Evolutionary conservation across 1,139 yeast species (phyloP).

Genomic region (Diutina sp.): DNA sequence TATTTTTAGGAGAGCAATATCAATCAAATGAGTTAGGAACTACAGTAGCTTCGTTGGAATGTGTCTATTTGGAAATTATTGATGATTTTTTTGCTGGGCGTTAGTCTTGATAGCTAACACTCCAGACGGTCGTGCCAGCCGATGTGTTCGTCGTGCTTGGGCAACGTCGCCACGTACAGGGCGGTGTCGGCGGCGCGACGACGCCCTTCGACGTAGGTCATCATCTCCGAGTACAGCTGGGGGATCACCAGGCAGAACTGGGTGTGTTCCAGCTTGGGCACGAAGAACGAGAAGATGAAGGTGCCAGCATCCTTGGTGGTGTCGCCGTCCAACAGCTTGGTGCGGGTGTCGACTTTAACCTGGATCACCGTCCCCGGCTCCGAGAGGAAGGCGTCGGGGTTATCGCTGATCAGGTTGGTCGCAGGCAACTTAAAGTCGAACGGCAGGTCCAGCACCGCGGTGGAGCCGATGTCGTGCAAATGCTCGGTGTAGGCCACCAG

Average conservation of each 20-base stretch:
- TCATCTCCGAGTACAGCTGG: constrained; percentile 83
- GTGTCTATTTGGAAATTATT: neutral
- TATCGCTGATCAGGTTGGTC: constrained; percentile 39
- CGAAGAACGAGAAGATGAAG: constrained; percentile 80
- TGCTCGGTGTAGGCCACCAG: constrained; percentile 77
- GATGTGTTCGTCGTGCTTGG: neutral
- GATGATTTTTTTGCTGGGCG: neutral
- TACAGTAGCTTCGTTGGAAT: too few species aligned
- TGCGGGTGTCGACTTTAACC: constrained; percentile 76
- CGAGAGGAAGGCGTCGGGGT: constrained; percentile 47
- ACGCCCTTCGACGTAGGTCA: constrained; percentile 80
- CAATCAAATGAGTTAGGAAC: too few species aligned
- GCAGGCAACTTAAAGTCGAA: constrained; percentile 41
- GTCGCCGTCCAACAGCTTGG: constrained; percentile 50
- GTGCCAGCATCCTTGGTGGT: constrained; percentile 62
- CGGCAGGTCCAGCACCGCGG: constrained; percentile 20
- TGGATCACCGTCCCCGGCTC: constrained; percentile 84
- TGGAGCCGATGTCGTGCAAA: constrained; percentile 27
- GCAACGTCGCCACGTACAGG: constrained; percentile 38
- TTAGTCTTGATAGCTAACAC: neutral
- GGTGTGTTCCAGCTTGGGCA: constrained; percentile 35
- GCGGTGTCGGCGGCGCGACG: constrained; percentile 83
- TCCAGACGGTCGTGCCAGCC: constrained; percentile 2
- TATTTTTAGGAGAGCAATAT: too few species aligned
- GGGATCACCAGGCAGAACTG: constrained; percentile 66